A percentile compares a stretch with the other conserved stretches of the same genome.
Evolutionary conservation across 441 rosid genomes (phyloP).

Genomic region (Melianthus villosus): DNA sequence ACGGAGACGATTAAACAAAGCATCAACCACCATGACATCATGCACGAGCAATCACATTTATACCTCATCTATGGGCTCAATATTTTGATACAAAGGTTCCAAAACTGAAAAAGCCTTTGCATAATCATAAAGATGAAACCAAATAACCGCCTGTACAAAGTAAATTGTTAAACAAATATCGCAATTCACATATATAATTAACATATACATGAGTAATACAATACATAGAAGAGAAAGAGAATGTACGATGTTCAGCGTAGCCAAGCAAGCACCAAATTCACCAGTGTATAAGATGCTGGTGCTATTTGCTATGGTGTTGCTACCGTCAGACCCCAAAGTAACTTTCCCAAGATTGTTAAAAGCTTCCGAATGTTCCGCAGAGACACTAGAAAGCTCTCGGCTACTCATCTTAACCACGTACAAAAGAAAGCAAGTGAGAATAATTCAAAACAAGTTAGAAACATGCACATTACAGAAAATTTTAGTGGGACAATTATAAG

Average conservation of each 20-base stretch:
- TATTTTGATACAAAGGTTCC: conserved; percentile 65
- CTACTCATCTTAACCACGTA: conserved; percentile 39
- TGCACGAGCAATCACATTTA: conserved; percentile 3
- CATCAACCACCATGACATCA: conserved; percentile 4
- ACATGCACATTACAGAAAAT: neutral
- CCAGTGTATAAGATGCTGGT: conserved; percentile 27
- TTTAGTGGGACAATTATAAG: neutral
- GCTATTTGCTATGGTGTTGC: conserved; percentile 22
- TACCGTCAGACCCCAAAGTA: conserved; percentile 39
- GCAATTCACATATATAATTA: conserved; percentile 7
- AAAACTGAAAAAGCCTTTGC: conserved; percentile 60
- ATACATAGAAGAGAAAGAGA: conserved; percentile 3
- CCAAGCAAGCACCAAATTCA: conserved; percentile 64
- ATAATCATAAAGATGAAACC: conserved; percentile 89
- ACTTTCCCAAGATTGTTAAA: conserved; percentile 23
- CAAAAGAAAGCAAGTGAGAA: conserved; percentile 7
- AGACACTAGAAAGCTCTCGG: conserved; percentile 49
- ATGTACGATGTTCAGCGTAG: conserved; percentile 60
- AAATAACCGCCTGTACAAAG: conserved; percentile 57
- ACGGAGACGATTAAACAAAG: conserved; percentile 11
- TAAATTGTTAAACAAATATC: conserved; percentile 9
- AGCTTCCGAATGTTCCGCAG: conserved; percentile 51
- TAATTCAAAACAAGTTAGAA: neutral
- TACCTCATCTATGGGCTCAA: conserved; percentile 88
- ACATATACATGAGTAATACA: conserved; percentile 1